Base-by-base conservation (phyloP, 1,284 basidiomycete genomes). In the Sanghuangporus weigelae region DNA sequence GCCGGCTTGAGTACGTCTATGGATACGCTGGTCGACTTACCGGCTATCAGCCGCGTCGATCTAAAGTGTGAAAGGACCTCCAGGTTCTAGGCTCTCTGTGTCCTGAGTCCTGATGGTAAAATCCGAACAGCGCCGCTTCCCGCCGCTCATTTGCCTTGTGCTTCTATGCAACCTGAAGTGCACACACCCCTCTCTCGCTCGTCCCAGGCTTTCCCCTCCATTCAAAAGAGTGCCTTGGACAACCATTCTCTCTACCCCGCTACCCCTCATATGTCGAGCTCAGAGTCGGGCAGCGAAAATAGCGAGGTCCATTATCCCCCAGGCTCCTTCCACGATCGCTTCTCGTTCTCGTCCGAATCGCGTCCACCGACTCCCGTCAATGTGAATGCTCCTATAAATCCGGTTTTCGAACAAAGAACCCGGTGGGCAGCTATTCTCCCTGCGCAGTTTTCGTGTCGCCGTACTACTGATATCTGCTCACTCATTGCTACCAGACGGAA, bases 31-130 rank as follows among this genome's bases (percentile, higher is more conserved):
- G 49, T 31, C 7, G 26, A 26, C 49, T 51, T 23, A 26, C 12
- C 49, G 23, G 19, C 10, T 23, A 51, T 51, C 49, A 51, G 75
- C 38, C 90, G 87, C 68, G 81, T 84, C 40, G 89, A 87, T 5
- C 83, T 0, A 84, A 87, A 0, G 79, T 81, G 61, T 75, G 70
- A 51, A 23, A 11, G 26, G 19, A 8, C 49, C 49, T 51, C 19
- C n/a, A 4, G 91, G 89, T 89, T 71, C 74, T 57, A 74, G 87
- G 1, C 68, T 84, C 39, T 79, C 79, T 46, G 44, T 36, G 84
- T 79, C 65, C 70, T 62, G 39, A 31, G 35, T 40, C 51, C 44
- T 36, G 59, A 31, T 51, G 19, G n/a, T 14, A 51, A 51, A 31
- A 4, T 51, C 40, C 59, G 46, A 26, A 46, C 16, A 46, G 7